Percentiles rank a stretch among this genome's conserved stretches.
Evolutionary conservation across 306 rosid genomes (phyloP).

Genomic region (Phaseolus lunatus): DNA sequence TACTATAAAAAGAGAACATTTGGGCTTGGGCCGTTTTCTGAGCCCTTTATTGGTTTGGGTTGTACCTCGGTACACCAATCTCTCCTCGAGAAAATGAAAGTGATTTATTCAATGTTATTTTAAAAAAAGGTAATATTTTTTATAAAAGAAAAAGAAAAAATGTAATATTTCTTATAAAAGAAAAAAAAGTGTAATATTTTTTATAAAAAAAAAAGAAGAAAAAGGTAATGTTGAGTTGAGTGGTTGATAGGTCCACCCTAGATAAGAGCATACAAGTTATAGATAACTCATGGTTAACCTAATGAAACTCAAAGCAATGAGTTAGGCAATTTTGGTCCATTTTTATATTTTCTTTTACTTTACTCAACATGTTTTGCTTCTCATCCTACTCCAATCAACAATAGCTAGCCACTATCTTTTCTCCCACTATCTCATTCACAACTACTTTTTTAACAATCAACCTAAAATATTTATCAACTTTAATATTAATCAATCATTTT

Average conservation of each 20-base stretch:
- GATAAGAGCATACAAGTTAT: neutral
- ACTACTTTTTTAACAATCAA: too few species aligned
- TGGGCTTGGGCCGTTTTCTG: neutral
- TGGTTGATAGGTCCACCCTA: neutral
- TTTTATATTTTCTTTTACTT: conserved; percentile 1
- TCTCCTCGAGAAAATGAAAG: neutral
- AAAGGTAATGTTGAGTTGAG: neutral
- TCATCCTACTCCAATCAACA: conserved; percentile 47
- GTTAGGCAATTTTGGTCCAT: conserved; percentile 21
- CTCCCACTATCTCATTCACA: neutral
- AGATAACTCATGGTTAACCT: neutral
- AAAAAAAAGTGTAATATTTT: too few species aligned
- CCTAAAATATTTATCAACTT: too few species aligned
- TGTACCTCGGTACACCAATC: neutral
- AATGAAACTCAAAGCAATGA: conserved; percentile 15
- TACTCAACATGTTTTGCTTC: conserved; percentile 38
- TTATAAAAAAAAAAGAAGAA: too few species aligned
- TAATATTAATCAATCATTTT: too few species aligned
- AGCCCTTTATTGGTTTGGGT: neutral
- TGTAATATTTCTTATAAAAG: too few species aligned
- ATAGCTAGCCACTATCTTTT: conserved; percentile 52
- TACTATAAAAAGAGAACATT: too few species aligned
- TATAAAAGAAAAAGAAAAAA: too few species aligned
- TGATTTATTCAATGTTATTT: neutral
- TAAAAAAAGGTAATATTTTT: too few species aligned